Evolutionary conservation across 2,329 filamentous ascomycete species (phyloP), one percentile per base, ranked within the genome.

Genomic region (Westerdykella aurantiaca): DNA sequence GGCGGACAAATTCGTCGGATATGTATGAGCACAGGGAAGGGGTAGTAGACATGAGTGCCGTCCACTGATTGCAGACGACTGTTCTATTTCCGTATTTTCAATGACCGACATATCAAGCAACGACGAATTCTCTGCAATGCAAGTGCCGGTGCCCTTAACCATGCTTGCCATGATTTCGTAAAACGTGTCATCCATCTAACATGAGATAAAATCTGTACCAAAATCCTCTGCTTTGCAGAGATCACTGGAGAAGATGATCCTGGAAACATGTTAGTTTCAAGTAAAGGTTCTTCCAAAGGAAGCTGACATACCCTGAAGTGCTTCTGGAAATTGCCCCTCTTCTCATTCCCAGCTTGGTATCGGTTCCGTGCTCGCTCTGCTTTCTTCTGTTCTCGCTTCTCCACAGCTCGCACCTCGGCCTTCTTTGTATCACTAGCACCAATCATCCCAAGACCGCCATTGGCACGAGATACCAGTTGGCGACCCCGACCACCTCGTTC

Each of bases 371-470:
- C 75, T 41, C 79, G 74, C 50, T 83, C 75, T 54, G 83, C 81
- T 45, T 79, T 72, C 60, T 82, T 85, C 48, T 80, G 75, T 44
- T 83, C 81, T 57, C 83, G 79, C 68, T 84, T 81, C 68, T 91
- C 86, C 7, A 79, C 75, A 38, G 77, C 78, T 17, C 73, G 69
- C 14, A 86, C 80, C 50, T 83, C 80, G 41, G 77, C 77, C 72
- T 83, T 91, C 74, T 87, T 86, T 46, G 79, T 74, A n/a, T 85
- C 83, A 5, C 80, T 82, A 6, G 88, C 86, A 37, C 88, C 86
- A 37, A 82, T 62, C 84, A 95, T 86, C 35, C 88, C 88, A 23
- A 78, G 63, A 23, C 80, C 84, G n/a, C 83, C 84, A 50, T 88
- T 82, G 16, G 81, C 83, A 48, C 88, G 81, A 41, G 76, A 81